Evolutionary conservation across 192 early-diverging fungal species (phyloP), one percentile per base, ranked within the genome.

Genomic region (Coemansia asiatica): DNA sequence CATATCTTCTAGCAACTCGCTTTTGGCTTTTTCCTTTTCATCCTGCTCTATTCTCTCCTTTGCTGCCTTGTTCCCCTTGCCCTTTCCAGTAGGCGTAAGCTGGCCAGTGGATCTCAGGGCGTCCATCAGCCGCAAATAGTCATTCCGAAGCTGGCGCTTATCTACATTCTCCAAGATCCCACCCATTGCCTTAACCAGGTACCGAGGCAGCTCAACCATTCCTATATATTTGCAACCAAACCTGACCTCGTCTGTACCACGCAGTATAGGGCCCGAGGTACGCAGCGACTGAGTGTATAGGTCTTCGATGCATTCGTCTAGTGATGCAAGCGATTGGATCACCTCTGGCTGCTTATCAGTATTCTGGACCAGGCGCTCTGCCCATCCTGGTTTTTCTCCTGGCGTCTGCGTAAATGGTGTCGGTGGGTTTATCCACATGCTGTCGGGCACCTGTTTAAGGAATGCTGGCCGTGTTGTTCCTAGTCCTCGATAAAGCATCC

Each of bases 181-280:
- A 0, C 16, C 59, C 4, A 83, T 71, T 2, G 53, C 64, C 12
- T 46, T 46, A 21, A 22, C 31, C 2, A 79, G 19, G 16, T 63
- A 61, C 16, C 31, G 22, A 1, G 82, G 82, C 25, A 79, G 47
- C 19, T 46, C 66, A 0, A 65, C 73, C 73, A 79, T 63, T 15
- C 73, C 82, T 12, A 75, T 69, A 60, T 83, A 76, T 47, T 83
- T 83, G 28, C 69, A 54, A 1, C 82, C 82, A 21, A 76, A 79
- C n/a, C 76, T 69, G 27, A 77, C 66, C 27, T 81, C 79, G 53
- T 75, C 73, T 2, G 79, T 75, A 31, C 79, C 79, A n/a, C 79
- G 73, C 18, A 73, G 21, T 8, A 72, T 50, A 1, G 71, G 66
- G 25, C 60, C 63, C 12, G 63, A 49, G 22, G 25, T 33, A 1